These are phyloP conservation scores for Zymoseptoria brevis DNA, from an alignment of 2,329 filamentous ascomycete species.

Conservation along the genomic window DNA sequence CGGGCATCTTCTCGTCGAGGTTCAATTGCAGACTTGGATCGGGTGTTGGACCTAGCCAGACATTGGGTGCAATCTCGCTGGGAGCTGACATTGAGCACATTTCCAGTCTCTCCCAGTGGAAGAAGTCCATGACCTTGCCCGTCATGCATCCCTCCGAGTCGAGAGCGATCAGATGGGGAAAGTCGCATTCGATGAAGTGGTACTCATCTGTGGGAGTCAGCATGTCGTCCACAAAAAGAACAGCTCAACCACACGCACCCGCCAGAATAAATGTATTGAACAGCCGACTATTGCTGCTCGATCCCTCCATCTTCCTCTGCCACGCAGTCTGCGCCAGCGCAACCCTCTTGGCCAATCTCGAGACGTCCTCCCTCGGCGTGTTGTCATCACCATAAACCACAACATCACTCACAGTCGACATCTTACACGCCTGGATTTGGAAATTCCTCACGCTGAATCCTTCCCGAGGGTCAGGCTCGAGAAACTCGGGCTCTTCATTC, in stretches of 20 bases:
- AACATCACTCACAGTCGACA: conserved; percentile 82
- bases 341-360: conserved; percentile 56
- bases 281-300: conserved; percentile 33
- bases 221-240: not conserved
- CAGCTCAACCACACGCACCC: conserved; percentile 37
- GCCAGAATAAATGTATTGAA: conserved; percentile 81
- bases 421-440: conserved; percentile 86
- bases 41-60: conserved; percentile 83
- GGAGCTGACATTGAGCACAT: conserved; percentile 91
- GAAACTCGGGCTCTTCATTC: conserved; percentile 53
- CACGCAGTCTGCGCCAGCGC: conserved; percentile 69
- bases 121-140: conserved; percentile 77
- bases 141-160: conserved; percentile 65
- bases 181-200: conserved; percentile 59
- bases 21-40: conserved; percentile 49
- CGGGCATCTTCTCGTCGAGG: conserved; percentile 43
- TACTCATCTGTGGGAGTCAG: conserved; percentile 49
- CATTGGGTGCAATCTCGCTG: conserved; percentile 80
- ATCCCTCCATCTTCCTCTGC: conserved; percentile 56
- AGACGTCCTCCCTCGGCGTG: conserved; percentile 53
- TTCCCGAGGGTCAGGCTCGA: conserved; percentile 76
- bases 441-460: conserved; percentile 97
- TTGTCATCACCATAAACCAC: conserved; percentile 78
- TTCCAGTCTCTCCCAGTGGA: conserved; percentile 77
- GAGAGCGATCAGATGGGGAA: conserved; percentile 65